Conservation (phyloP, 192 early-diverging fungal genomes). For the Neocallimastix lanati region DNA sequence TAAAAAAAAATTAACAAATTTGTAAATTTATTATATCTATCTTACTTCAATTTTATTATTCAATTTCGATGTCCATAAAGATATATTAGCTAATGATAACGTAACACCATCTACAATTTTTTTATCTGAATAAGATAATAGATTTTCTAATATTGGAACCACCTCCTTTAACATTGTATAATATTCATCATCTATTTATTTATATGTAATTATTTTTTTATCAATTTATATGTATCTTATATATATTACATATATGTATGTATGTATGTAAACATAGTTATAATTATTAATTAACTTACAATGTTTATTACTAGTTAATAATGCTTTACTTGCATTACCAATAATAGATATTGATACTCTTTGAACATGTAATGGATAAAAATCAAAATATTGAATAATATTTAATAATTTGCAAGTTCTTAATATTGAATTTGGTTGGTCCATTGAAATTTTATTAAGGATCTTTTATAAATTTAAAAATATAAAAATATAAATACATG, state of each 20-base stretch:
- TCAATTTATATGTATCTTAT: no score
- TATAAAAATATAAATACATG: no score
- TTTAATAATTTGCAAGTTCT: not conserved
- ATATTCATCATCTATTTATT: not conserved
- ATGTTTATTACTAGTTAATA: not conserved
- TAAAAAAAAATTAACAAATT: not conserved
- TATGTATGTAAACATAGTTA: no score
- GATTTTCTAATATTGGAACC: slow-evolving; percentile 48
- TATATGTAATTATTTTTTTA: no score
- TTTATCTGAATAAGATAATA: slow-evolving; percentile 49
- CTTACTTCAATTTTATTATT: slow-evolving; percentile 25
- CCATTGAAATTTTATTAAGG: not conserved
- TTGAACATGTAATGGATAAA: not conserved
- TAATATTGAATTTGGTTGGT: not conserved
- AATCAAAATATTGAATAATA: not conserved
- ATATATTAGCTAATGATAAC: slow-evolving; percentile 36
- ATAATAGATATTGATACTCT: not conserved
- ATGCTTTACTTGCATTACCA: not conserved
- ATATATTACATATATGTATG: no score
- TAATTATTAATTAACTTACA: no score
- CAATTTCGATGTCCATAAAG: slow-evolving; percentile 34
- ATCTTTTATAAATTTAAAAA: not conserved
- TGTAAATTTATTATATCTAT: not conserved
- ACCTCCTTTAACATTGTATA: slow-evolving; percentile 28
- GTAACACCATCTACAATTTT: slow-evolving; percentile 56